Percentiles rank a stretch among this genome's conserved stretches.
phyloP scores from a whole-genome alignment of 2,329 filamentous ascomycete species.

The Fusarium goolgardi region DNA sequence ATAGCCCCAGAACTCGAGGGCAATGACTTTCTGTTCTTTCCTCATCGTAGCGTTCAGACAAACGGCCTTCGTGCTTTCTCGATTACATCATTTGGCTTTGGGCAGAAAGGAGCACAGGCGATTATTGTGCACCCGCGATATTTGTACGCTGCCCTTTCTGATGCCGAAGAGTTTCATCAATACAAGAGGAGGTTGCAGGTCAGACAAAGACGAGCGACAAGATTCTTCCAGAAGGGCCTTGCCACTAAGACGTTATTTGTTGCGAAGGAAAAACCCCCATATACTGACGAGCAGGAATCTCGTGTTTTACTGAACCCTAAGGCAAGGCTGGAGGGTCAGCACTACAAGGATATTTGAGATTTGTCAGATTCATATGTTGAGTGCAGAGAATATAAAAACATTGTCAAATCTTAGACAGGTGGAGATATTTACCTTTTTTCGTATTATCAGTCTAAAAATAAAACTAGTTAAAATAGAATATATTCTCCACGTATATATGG shows the following conservation, averaged over 20 bases:
- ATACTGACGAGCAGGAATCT: not conserved
- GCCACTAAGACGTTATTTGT: not conserved
- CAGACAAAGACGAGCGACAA: not conserved
- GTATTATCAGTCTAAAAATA: too few species aligned
- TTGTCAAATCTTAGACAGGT: too few species aligned
- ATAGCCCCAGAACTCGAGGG: not conserved
- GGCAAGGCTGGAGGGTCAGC: not conserved
- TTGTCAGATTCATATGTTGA: not conserved
- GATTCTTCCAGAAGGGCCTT: not conserved
- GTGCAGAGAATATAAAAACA: too few species aligned
- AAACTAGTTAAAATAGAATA: too few species aligned
- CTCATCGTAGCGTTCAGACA: not conserved
- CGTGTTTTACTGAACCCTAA: not conserved
- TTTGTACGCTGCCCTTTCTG: not conserved
- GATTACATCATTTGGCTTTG: not conserved
- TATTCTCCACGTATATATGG: too few species aligned
- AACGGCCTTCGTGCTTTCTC: not conserved
- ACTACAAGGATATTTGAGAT: not conserved
- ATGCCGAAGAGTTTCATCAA: not conserved
- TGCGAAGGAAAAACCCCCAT: not conserved
- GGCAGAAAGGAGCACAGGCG: conserved; percentile 1
- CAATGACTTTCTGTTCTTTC: not conserved
- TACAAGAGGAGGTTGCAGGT: not conserved
- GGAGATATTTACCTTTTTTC: too few species aligned
- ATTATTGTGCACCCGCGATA: not conserved